phyloP scores from a whole-genome alignment of 2,329 filamentous ascomycete species.

The Aureobasidium namibiae region DNA sequence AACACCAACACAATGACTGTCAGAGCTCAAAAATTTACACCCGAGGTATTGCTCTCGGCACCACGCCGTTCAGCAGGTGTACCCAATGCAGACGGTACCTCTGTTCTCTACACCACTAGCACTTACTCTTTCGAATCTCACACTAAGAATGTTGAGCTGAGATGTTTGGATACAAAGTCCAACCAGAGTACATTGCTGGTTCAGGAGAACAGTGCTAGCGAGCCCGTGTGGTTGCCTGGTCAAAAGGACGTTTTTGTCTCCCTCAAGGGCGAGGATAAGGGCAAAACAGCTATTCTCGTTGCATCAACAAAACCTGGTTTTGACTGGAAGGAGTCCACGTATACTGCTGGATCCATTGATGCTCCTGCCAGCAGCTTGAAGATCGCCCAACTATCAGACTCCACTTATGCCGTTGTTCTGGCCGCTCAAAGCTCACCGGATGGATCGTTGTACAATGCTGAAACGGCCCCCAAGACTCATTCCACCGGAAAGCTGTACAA shows the following conservation, averaged over 20 bases:
- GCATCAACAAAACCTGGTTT: slow-evolving; percentile 18
- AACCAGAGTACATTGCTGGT: slow-evolving; percentile 59
- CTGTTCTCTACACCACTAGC: slow-evolving; percentile 60
- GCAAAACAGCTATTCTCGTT: slow-evolving; percentile 30
- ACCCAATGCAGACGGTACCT: slow-evolving; percentile 60
- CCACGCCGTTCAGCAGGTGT: slow-evolving; percentile 62
- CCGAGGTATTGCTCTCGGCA: slow-evolving; percentile 67
- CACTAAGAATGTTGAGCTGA: slow-evolving; percentile 58
- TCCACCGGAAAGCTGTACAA: slow-evolving; percentile 43
- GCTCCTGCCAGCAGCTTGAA: slow-evolving; percentile 43
- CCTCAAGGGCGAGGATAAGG: slow-evolving; percentile 36
- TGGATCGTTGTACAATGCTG: slow-evolving; percentile 53
- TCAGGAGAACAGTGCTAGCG: slow-evolving; percentile 55
- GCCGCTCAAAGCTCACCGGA: slow-evolving; percentile 57
- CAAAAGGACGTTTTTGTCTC: slow-evolving; percentile 52
- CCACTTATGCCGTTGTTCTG: slow-evolving; percentile 37
- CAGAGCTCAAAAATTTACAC: slow-evolving; percentile 62
- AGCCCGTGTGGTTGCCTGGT: slow-evolving; percentile 69
- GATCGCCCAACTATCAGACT: slow-evolving; percentile 29
- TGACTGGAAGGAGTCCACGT: slow-evolving; percentile 20
- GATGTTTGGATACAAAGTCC: slow-evolving; percentile 60
- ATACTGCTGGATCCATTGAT: slow-evolving; percentile 36
- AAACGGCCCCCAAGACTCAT: slow-evolving; percentile 38
- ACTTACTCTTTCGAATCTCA: slow-evolving; percentile 76
- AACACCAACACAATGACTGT: slow-evolving; percentile 53